Evolutionary conservation across 116 monocot genomes (phyloP).

Genomic region (Iris pallida): DNA sequence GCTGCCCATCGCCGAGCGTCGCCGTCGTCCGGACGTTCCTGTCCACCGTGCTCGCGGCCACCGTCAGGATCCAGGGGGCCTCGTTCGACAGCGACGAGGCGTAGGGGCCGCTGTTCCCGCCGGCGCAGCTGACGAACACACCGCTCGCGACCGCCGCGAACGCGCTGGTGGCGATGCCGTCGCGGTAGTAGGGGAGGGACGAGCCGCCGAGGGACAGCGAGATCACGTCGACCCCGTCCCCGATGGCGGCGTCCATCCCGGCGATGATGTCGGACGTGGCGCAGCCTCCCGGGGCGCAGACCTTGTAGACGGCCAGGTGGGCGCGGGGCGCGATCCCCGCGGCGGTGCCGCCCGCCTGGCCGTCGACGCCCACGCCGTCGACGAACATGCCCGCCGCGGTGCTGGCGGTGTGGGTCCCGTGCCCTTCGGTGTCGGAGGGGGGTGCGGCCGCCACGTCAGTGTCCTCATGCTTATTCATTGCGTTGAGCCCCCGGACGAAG

Average conservation of each 20-base stretch:
- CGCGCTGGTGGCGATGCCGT: slow-evolving; percentile 2
- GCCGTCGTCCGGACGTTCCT: slow-evolving; percentile 5
- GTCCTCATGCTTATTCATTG: not conserved
- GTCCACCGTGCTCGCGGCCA: slow-evolving; percentile 15
- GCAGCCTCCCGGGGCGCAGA: slow-evolving; percentile 1
- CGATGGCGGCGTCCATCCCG: slow-evolving; percentile 8
- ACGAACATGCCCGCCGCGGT: slow-evolving; percentile 2
- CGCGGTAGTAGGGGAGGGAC: not conserved
- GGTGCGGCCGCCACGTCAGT: not conserved
- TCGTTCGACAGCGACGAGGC: slow-evolving; percentile 3
- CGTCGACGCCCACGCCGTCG: not conserved
- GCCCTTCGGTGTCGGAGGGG: slow-evolving; percentile 6
- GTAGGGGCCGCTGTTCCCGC: slow-evolving; percentile 3
- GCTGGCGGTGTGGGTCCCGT: slow-evolving; percentile 20
- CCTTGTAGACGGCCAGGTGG: slow-evolving; percentile 8
- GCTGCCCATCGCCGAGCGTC: slow-evolving; percentile 5
- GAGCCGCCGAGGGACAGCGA: slow-evolving; percentile 14
- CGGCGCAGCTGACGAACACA: slow-evolving; percentile 10
- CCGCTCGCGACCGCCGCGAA: slow-evolving; percentile 15
- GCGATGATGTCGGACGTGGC: not conserved
- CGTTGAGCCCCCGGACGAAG: slow-evolving; percentile 8
- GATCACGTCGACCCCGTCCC: slow-evolving; percentile 13
- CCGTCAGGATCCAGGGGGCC: slow-evolving; percentile 20
- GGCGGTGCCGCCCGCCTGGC: not conserved
- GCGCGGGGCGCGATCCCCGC: slow-evolving; percentile 3